Base-by-base conservation (phyloP, 2,329 filamentous ascomycete species). In the Grosmannia serpens region DNA sequence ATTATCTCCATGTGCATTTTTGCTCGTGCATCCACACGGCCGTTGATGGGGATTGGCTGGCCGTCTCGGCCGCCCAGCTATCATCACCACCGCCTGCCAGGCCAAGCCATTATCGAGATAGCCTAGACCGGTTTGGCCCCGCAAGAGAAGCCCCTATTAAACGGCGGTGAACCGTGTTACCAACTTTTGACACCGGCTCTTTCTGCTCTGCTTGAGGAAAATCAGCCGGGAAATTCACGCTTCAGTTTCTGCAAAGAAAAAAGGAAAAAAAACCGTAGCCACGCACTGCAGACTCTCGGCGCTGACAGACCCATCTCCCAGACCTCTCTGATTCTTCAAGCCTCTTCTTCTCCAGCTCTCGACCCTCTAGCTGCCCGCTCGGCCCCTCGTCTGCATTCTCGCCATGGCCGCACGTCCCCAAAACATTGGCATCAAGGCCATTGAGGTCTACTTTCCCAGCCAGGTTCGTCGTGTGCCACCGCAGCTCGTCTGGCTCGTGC, bases 371-470 rank as follows among this genome's bases (percentile, higher is more conserved):
- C 47, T 50, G n/a, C 46, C 22, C 27, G 15, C 6, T 41, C 35
- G 17, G n/a, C 38, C 22, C 13, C 35, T 47, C 51, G 22, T 24
- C 26, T 22, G 17, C n/a, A n/a, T 3, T 49, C 6, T 27, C 50
- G 11, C 62, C 60, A 91, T 91, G 87, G 81, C 87, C 70, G 72
- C 85, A 66, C 86, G 87, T 75, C 87, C 89, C 64, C 84, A 91
- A 74, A 92, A 92, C 77, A 86, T 94, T 74, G 89, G 89, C 81
- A 91, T 94, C 72, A 92, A 94, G 79, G 89, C 88, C 86, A 89
- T 94, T 74, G 89, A 94, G 73, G 83, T 94, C 70, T 94, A 94
- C 75, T 89, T 90, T 70, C 89, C 89, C 64, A 88, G 81, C 73
- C 89, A 92, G 84, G 89, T 92, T 75, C 64, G 84, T 75, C 46